These are phyloP conservation scores for Plasmodium knowlesi DNA, from an alignment of 169 alveolate species.

Conservation along the genomic window DNA sequence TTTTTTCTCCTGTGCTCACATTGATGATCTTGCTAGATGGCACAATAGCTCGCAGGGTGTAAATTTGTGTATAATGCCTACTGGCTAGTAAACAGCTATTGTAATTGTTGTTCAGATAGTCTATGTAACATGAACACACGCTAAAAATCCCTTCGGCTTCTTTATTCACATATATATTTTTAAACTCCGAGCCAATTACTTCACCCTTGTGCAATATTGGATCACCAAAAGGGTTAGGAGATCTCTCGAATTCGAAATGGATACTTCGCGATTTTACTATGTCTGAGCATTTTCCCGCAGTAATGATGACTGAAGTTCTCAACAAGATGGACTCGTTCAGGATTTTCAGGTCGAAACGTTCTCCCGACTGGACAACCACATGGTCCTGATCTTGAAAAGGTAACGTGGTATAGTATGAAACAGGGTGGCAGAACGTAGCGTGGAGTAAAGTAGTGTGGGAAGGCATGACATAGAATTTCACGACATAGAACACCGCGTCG, in stretches of 20 bases:
- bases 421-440: background rate
- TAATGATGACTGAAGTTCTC: conserved; percentile 43
- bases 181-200: conserved; percentile 43
- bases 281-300: conserved; percentile 19
- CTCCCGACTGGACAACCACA: conserved; percentile 42
- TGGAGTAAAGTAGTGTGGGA: background rate
- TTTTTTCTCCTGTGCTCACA: conserved; percentile 30
- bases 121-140: conserved; percentile 38
- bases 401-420: background rate
- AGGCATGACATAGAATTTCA: background rate
- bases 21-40: background rate
- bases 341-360: conserved; percentile 23
- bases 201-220: conserved; percentile 65
- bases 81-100: conserved; percentile 19
- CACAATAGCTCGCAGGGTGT: conserved; percentile 43
- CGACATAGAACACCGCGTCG: background rate
- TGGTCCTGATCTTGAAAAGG: conserved; percentile 19
- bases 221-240: conserved; percentile 11
- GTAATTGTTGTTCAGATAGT: conserved; percentile 19
- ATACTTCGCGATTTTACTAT: conserved; percentile 15
- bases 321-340: conserved; percentile 22
- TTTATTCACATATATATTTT: conserved; percentile 40
- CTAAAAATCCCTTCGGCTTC: conserved; percentile 58
- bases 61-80: conserved; percentile 29
- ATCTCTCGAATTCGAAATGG: conserved; percentile 8